Evolutionary conservation across 1,284 basidiomycete genomes (phyloP).

Genomic region (Cerrena zonata): DNA sequence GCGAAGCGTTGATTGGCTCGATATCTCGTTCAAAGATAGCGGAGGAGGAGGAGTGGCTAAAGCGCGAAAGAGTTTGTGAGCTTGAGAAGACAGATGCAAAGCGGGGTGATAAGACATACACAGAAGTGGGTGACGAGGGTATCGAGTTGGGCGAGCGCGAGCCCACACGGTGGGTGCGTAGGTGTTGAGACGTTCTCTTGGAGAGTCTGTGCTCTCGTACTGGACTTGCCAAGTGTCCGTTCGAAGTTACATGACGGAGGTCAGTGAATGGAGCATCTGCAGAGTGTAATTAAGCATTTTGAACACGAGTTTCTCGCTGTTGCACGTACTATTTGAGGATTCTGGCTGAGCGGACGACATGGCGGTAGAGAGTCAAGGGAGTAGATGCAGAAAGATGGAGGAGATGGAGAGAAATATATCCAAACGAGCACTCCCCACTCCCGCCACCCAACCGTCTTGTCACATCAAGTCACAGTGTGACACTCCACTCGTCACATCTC

Average conservation of each 20-base stretch:
- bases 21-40: conserved; percentile 82
- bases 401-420: conserved; percentile 7
- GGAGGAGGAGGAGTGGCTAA: conserved; percentile 68
- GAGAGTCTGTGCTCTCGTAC: conserved; percentile 38
- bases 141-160: conserved; percentile 63
- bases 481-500: not conserved
- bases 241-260: conserved; percentile 40
- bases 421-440: not conserved
- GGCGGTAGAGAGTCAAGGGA: not conserved
- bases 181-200: conserved; percentile 38
- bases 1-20: conserved; percentile 56
- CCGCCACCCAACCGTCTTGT: not conserved
- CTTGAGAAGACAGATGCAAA: conserved; percentile 10
- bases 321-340: conserved; percentile 1
- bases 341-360: conserved; percentile 4
- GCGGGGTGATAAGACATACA: conserved; percentile 44
- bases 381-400: conserved; percentile 3
- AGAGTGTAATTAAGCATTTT: not conserved
- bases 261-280: conserved; percentile 30
- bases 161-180: conserved; percentile 44
- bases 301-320: not conserved
- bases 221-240: conserved; percentile 34
- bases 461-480: not conserved
- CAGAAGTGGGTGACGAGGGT: conserved; percentile 70
- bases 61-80: conserved; percentile 3